Conservation (phyloP, 768 basidiomycete species). For the Lactifluus subvellereus region DNA sequence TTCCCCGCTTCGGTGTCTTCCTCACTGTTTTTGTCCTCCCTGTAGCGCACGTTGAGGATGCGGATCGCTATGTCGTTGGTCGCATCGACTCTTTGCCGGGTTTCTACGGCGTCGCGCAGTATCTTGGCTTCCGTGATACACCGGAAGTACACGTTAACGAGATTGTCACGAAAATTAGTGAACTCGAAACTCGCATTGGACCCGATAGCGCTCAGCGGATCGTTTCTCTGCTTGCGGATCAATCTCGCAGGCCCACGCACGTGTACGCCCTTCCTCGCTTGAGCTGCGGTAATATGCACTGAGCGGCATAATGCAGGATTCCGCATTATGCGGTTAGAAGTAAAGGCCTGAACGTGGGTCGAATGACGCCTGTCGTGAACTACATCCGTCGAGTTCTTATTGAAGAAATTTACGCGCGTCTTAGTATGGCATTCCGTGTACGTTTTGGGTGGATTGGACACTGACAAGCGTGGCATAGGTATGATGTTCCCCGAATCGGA, state of each 20-base stretch:
- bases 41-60: slow-evolving; percentile 41
- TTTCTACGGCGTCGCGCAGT: slow-evolving; percentile 56
- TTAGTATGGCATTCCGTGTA: slow-evolving; percentile 35
- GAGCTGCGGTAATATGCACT: not conserved
- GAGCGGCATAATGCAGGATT: slow-evolving; percentile 34
- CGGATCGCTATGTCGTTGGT: slow-evolving; percentile 50
- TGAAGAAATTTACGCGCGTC: slow-evolving; percentile 56
- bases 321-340: slow-evolving; percentile 55
- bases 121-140: slow-evolving; percentile 56
- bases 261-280: slow-evolving; percentile 39
- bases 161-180: slow-evolving; percentile 46
- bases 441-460: not conserved
- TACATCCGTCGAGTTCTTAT: slow-evolving; percentile 47
- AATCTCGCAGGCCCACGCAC: slow-evolving; percentile 44
- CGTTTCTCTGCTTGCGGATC: slow-evolving; percentile 39
- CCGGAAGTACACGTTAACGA: slow-evolving; percentile 35
- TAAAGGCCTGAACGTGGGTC: slow-evolving; percentile 32
- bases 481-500: slow-evolving; percentile 60
- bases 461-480: slow-evolving; percentile 29
- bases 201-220: slow-evolving; percentile 31
- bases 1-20: slow-evolving; percentile 67
- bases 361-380: slow-evolving; percentile 33
- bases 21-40: slow-evolving; percentile 52
- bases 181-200: slow-evolving; percentile 41
- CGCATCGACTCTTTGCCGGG: slow-evolving; percentile 53